Percentiles rank a stretch among this genome's conserved stretches.
Evolutionary conservation across 2,329 filamentous ascomycete genomes (phyloP).

Genomic region (Conoideocrella luteorostrata): DNA sequence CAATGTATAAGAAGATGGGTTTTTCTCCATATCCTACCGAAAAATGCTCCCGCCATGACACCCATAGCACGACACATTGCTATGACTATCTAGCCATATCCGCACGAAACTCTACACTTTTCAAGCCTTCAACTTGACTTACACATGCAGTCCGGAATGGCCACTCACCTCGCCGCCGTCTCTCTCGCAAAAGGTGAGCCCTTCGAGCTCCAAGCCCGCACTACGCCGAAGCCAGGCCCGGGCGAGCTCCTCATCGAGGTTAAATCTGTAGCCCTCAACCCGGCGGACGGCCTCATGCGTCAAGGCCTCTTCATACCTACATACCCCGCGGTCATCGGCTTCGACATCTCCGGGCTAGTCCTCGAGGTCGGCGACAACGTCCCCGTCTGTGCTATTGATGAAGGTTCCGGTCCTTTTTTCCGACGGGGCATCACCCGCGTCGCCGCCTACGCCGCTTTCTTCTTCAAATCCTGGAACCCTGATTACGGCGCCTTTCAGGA

Average conservation of each 20-base stretch:
- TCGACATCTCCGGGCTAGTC: slow-evolving; percentile 37
- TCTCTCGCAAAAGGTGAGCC: slow-evolving; percentile 23
- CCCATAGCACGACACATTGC: too few species aligned
- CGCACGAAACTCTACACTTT: background rate
- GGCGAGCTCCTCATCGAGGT: background rate
- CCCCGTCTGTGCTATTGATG: slow-evolving; percentile 14
- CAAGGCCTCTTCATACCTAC: slow-evolving; percentile 32
- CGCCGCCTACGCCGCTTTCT: slow-evolving; percentile 29
- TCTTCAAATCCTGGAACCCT: slow-evolving; percentile 36
- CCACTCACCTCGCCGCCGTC: background rate
- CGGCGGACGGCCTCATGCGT: slow-evolving; percentile 37
- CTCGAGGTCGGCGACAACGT: slow-evolving; percentile 34
- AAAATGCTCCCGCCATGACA: too few species aligned
- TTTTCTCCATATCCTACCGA: too few species aligned
- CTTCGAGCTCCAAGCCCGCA: slow-evolving; percentile 29
- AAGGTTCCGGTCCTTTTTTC: slow-evolving; percentile 16
- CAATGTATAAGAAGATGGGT: too few species aligned
- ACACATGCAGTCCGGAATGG: background rate
- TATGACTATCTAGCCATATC: slow-evolving; percentile 6
- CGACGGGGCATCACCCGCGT: slow-evolving; percentile 28
- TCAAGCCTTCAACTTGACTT: background rate
- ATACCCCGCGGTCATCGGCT: slow-evolving; percentile 36
- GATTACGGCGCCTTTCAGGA: slow-evolving; percentile 43
- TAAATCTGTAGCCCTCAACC: slow-evolving; percentile 38
- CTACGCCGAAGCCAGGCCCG: background rate